phyloP scores from a whole-genome alignment of 31 red algal species.

The Bonnemaisonia californica region DNA sequence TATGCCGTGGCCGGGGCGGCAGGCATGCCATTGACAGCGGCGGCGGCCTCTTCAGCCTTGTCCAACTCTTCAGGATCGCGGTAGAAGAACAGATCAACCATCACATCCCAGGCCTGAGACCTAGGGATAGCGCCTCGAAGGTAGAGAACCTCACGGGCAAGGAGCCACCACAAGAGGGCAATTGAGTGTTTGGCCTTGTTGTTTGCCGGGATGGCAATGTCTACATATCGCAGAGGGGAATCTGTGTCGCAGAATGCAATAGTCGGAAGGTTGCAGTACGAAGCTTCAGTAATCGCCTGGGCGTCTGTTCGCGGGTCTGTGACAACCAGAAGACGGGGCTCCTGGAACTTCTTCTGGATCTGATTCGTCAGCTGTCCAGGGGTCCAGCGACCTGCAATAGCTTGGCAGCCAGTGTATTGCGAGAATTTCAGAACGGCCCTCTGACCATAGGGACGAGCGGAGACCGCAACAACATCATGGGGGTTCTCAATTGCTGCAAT shows the following conservation, averaged over 20 bases:
- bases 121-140: conserved; percentile 85
- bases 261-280: conserved; percentile 94
- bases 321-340: conserved; percentile 95
- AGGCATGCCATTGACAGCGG: conserved; percentile 33
- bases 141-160: conserved; percentile 89
- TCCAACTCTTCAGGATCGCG: conserved; percentile 93
- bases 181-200: conserved; percentile 95
- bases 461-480: conserved; percentile 93
- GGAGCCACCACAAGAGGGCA: conserved; percentile 92
- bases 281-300: conserved; percentile 90
- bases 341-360: conserved; percentile 91
- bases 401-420: conserved; percentile 92
- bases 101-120: conserved; percentile 87
- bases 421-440: conserved; percentile 99
- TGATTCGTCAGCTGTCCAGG: conserved; percentile 99
- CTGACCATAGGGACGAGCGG: conserved; percentile 95
- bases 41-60: conserved; percentile 91
- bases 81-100: conserved; percentile 99
- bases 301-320: conserved; percentile 97
- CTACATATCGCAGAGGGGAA: conserved; percentile 89
- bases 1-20: conserved; percentile 17
- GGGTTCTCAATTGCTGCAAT: conserved; percentile 97
- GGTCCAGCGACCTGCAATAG: conserved; percentile 97
- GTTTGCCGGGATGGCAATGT: conserved; percentile 98
- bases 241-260: conserved; percentile 99